Conservation (phyloP, 1,284 basidiomycete genomes). For the Malassezia slooffiae region DNA sequence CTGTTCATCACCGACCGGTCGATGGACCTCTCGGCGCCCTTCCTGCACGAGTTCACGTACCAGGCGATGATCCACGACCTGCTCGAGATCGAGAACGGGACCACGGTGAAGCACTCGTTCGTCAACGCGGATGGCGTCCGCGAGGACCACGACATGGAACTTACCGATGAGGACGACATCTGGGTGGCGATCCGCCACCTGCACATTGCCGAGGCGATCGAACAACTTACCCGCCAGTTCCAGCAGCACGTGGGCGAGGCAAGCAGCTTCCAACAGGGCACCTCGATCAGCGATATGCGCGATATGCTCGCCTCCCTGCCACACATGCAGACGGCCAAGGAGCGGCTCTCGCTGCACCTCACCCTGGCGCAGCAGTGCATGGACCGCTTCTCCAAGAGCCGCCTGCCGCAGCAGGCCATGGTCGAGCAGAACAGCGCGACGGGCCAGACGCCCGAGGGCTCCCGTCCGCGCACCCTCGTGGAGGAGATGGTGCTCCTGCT, state of each 20-base stretch:
- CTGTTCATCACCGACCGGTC: conserved; percentile 87
- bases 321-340: conserved; percentile 87
- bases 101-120: conserved; percentile 64
- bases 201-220: conserved; percentile 96
- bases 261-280: conserved; percentile 65
- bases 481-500: conserved; percentile 97
- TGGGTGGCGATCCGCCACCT: conserved; percentile 89
- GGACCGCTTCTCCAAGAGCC: conserved; percentile 77
- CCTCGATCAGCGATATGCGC: conserved; percentile 91
- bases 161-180: conserved; percentile 75
- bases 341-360: conserved; percentile 91
- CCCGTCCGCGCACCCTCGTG: conserved; percentile 53
- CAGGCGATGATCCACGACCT: conserved; percentile 97
- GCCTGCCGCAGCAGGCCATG: conserved; percentile 70
- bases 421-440: conserved; percentile 65
- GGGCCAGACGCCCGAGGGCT: conserved; percentile 37
- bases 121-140: conserved; percentile 53
- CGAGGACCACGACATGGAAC: conserved; percentile 73
- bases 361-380: conserved; percentile 98
- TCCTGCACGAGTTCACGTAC: conserved; percentile 96
- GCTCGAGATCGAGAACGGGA: conserved; percentile 67
- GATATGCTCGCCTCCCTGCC: conserved; percentile 94
- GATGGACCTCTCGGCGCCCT: conserved; percentile 81
- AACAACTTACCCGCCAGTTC: conserved; percentile 89
- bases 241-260: conserved; percentile 85